These are phyloP conservation scores for Dactylellina leptospora DNA, from an alignment of 2,329 filamentous ascomycete genomes.

Conservation along the genomic window DNA sequence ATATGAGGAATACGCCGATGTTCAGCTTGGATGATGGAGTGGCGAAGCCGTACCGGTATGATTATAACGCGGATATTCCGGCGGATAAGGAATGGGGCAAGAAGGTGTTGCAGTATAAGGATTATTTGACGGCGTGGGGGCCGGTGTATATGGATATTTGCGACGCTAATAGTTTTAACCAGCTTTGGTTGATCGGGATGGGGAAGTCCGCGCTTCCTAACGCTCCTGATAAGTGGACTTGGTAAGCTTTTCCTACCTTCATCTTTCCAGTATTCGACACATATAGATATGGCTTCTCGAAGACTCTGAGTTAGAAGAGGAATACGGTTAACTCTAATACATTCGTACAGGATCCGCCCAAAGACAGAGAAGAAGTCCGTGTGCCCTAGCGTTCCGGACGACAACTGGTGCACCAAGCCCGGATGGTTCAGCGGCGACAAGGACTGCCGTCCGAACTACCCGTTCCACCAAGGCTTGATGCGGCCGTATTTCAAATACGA, in stretches of 20 bases:
- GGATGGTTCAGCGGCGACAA: constrained; percentile 1
- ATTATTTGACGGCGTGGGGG: constrained; percentile 13
- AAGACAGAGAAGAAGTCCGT: not conserved
- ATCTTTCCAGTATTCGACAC: not conserved
- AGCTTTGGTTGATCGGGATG: constrained; percentile 26
- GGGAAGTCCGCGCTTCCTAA: not conserved
- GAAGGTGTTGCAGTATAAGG: not conserved
- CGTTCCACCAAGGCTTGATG: constrained; percentile 11
- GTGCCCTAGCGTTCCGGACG: not conserved
- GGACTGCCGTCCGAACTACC: constrained; percentile 11
- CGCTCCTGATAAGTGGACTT: constrained; percentile 25
- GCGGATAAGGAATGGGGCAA: not conserved
- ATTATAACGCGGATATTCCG: not conserved
- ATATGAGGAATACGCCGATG: not conserved
- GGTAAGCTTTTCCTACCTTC: constrained; percentile 11
- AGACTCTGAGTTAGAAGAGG: too few relatives aligned
- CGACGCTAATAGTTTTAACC: not conserved
- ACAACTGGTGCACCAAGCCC: constrained; percentile 14
- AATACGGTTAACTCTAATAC: too few relatives aligned
- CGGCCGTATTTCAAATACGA: constrained; percentile 15
- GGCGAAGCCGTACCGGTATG: too few relatives aligned
- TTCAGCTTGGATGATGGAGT: not conserved
- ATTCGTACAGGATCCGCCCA: constrained; percentile 32
- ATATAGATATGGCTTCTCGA: too few relatives aligned
- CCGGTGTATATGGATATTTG: constrained; percentile 11